Evolutionary conservation across 306 rosid species (phyloP).

Genomic region (Quercus alba): DNA sequence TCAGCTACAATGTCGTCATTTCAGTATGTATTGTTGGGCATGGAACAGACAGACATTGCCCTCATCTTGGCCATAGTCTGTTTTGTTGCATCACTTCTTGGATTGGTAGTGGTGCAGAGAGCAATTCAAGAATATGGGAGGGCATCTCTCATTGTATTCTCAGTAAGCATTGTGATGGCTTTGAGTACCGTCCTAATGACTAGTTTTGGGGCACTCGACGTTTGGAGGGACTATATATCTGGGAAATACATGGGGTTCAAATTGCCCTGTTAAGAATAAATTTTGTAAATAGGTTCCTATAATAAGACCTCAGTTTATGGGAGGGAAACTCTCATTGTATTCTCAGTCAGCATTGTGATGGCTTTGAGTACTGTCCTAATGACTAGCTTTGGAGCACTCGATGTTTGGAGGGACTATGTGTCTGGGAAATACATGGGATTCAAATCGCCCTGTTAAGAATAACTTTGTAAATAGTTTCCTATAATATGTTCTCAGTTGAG

Average conservation of each 20-base stretch:
- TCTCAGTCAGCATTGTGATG: constrained; percentile 74
- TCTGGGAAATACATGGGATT: constrained; percentile 80
- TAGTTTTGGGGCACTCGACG: constrained; percentile 60
- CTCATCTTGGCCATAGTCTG: constrained; percentile 51
- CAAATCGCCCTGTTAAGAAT: constrained; percentile 58
- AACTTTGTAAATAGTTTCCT: no score
- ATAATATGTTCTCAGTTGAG: neutral
- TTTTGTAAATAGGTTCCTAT: constrained; percentile 13
- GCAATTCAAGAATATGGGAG: constrained; percentile 69
- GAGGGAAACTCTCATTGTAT: constrained; percentile 73
- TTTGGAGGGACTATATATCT: constrained; percentile 53
- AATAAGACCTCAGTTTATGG: constrained; percentile 28
- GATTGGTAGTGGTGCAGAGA: constrained; percentile 61
- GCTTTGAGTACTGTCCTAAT: constrained; percentile 67
- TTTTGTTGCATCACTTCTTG: constrained; percentile 67
- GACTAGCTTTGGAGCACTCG: constrained; percentile 72
- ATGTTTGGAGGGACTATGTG: constrained; percentile 51
- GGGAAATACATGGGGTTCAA: constrained; percentile 85
- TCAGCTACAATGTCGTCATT: constrained; percentile 79
- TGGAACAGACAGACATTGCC: constrained; percentile 58
- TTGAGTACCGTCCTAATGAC: constrained; percentile 76
- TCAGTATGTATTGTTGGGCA: constrained; percentile 74
- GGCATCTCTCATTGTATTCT: constrained; percentile 74
- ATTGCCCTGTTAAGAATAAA: constrained; percentile 50
- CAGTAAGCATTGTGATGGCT: constrained; percentile 74